Percentiles rank a stretch among this genome's conserved stretches.
Conservation (phyloP, 306 rosid genomes). For the Rubus idaeus region DNA sequence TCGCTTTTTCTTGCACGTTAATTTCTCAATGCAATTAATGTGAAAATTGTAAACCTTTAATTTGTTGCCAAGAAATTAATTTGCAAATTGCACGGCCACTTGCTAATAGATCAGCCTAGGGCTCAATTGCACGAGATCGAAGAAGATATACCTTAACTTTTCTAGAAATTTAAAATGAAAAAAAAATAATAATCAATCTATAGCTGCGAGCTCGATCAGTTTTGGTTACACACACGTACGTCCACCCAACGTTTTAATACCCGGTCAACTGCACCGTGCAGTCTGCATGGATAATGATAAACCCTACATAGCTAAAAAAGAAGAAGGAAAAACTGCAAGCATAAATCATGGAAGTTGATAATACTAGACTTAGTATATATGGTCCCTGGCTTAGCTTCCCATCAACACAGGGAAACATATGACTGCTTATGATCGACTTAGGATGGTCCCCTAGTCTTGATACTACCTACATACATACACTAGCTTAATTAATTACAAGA, state of each 20-base stretch:
- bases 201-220: neutral
- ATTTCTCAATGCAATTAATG: constrained; percentile 11
- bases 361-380: neutral
- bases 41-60: constrained; percentile 38
- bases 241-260: too few species aligned
- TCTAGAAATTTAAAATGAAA: neutral
- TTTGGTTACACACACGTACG: neutral
- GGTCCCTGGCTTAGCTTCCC: neutral
- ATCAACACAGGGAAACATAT: neutral
- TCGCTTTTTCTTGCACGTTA: constrained; percentile 2
- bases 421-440: neutral
- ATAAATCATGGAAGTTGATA: neutral
- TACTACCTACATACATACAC: neutral
- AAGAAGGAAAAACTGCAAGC: neutral
- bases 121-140: neutral
- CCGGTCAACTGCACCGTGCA: too few species aligned
- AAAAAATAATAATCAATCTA: neutral
- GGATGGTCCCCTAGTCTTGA: neutral
- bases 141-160: neutral
- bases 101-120: neutral
- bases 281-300: neutral
- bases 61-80: neutral
- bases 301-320: neutral
- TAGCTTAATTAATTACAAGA: neutral
- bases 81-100: constrained; percentile 1